These are phyloP conservation scores for Scheffersomyces lignicola DNA, from an alignment of 1,139 yeast species.

Conservation along the genomic window DNA sequence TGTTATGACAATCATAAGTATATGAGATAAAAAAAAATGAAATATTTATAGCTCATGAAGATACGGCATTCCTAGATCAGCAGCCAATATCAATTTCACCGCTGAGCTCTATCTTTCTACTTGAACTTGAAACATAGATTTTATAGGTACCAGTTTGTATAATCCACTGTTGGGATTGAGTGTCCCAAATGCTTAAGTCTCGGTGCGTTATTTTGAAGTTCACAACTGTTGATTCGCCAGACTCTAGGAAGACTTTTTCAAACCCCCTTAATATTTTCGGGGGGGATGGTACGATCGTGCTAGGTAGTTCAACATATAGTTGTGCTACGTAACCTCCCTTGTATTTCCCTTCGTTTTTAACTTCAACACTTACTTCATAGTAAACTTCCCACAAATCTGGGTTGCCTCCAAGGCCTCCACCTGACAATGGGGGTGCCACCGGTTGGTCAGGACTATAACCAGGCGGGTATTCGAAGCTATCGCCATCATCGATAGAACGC, in stretches of 20 bases:
- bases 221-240: constrained; percentile 40
- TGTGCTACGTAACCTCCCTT: constrained; percentile 58
- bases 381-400: constrained; percentile 46
- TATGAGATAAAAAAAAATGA: too few relatives aligned
- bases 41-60: neutral
- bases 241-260: constrained; percentile 52
- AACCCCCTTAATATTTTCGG: constrained; percentile 58
- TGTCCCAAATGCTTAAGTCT: constrained; percentile 63
- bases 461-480: constrained; percentile 49
- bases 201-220: constrained; percentile 51
- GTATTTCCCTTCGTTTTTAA: constrained; percentile 51
- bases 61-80: constrained; percentile 9
- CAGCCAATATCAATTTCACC: constrained; percentile 47
- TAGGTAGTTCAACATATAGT: constrained; percentile 57
- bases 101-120: constrained; percentile 50
- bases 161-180: constrained; percentile 58
- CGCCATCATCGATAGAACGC: constrained; percentile 38
- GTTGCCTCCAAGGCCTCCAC: constrained; percentile 60
- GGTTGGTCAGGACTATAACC: constrained; percentile 47
- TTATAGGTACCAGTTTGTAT: constrained; percentile 59
- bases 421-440: constrained; percentile 45
- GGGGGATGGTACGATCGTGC: constrained; percentile 42
- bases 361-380: constrained; percentile 48
- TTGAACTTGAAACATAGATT: constrained; percentile 53
- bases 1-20: too few relatives aligned